phyloP scores from a whole-genome alignment of 805 yeast species.

The Ogataea nakhonphanomensis region DNA sequence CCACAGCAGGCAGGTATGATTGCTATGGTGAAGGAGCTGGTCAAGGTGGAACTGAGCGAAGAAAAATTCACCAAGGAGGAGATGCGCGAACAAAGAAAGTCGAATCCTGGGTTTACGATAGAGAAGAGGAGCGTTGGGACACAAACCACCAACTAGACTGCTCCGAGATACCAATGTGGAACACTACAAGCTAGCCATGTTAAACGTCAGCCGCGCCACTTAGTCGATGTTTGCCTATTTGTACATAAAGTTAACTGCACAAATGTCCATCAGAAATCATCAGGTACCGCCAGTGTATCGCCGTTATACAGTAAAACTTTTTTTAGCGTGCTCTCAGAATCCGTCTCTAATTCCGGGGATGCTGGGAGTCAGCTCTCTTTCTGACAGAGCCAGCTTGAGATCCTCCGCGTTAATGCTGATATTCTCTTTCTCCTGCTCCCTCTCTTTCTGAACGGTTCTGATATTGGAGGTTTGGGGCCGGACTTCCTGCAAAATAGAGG shows the following conservation, averaged over 20 bases:
- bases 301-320: not conserved
- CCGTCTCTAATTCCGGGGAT: no score
- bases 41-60: constrained; percentile 72
- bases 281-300: not conserved
- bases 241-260: no score
- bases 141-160: not conserved
- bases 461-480: constrained; percentile 7
- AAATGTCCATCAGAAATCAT: no score
- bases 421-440: constrained; percentile 11
- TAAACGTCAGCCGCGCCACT: no score
- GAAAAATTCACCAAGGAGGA: constrained; percentile 47
- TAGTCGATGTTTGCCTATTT: no score
- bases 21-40: constrained; percentile 79
- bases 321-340: not conserved
- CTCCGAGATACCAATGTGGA: no score
- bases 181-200: no score
- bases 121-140: constrained; percentile 24
- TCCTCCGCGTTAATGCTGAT: constrained; percentile 32
- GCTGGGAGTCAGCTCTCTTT: constrained; percentile 12
- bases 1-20: constrained; percentile 85
- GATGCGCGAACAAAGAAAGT: constrained; percentile 53
- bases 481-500: constrained; percentile 18
- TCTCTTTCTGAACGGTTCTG: constrained; percentile 6
- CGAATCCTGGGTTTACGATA: constrained; percentile 61
- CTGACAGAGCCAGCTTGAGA: constrained; percentile 25